phyloP scores from a whole-genome alignment of 176 grass and related monocot species.

The Juncus effusus region DNA sequence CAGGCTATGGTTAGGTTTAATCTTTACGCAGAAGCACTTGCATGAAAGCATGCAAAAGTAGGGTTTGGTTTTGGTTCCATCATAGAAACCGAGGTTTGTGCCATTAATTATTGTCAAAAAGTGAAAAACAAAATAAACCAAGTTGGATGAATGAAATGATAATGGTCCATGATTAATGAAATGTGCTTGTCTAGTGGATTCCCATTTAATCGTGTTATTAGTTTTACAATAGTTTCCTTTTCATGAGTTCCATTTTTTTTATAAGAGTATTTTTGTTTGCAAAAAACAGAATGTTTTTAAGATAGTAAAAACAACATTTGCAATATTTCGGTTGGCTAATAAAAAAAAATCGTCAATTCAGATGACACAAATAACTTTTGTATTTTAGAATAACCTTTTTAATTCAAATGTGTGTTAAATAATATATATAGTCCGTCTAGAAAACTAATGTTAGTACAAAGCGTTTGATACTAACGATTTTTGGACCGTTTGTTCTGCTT shows the following conservation, averaged over 20 bases:
- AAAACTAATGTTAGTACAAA: no score
- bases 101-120: slow-evolving; percentile 11
- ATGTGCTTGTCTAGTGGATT: neutral
- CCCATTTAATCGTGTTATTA: neutral
- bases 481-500: no score
- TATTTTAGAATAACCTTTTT: no score
- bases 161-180: neutral
- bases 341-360: no score
- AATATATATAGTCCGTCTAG: no score
- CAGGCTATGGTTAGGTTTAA: slow-evolving; percentile 3
- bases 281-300: no score
- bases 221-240: neutral
- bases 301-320: no score
- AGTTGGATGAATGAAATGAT: neutral
- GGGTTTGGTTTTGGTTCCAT: slow-evolving; percentile 26
- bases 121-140: neutral
- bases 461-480: no score
- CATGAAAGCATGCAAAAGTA: slow-evolving; percentile 29
- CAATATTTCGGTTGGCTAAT: no score
- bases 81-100: slow-evolving; percentile 4
- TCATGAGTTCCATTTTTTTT: neutral
- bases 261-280: neutral
- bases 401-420: no score
- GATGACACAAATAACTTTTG: no score
- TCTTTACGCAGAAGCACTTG: slow-evolving; percentile 26